Conservation (phyloP, 2,329 filamentous ascomycete species). For the Arthrobotrys megalospora region DNA sequence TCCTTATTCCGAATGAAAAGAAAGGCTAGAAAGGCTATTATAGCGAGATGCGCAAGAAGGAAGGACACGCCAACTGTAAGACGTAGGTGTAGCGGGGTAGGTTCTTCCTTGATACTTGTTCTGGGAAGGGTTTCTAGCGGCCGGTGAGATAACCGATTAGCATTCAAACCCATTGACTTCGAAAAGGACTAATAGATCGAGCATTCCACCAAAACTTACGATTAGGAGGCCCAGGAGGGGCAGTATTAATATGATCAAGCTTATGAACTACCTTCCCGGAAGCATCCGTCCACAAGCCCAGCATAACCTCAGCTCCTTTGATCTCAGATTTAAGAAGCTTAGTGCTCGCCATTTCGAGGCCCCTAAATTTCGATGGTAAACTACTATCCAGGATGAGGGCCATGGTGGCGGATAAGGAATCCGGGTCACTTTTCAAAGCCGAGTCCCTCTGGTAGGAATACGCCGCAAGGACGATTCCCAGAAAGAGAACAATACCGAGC, state of each 20-base stretch:
- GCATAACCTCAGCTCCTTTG: not conserved
- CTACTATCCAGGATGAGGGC: constrained; percentile 23
- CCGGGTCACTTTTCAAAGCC: constrained; percentile 18
- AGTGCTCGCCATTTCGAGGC: constrained; percentile 18
- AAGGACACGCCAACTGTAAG: not conserved
- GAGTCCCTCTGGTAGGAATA: constrained; percentile 33
- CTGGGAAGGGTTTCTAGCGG: not conserved
- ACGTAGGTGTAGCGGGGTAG: constrained; percentile 20
- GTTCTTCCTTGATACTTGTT: not conserved
- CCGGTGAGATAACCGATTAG: too few species aligned
- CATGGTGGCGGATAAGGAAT: constrained; percentile 27
- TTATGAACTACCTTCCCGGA: constrained; percentile 10
- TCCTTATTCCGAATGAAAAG: constrained; percentile 10
- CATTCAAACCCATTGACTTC: too few species aligned
- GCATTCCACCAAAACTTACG: too few species aligned
- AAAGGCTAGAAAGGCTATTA: not conserved
- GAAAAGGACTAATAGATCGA: too few species aligned
- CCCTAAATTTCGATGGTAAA: constrained; percentile 10
- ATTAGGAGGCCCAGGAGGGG: constrained; percentile 9
- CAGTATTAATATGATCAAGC: constrained; percentile 11
- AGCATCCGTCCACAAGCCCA: constrained; percentile 4
- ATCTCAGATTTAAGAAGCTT: constrained; percentile 10
- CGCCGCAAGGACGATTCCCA: constrained; percentile 13
- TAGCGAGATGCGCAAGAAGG: not conserved
- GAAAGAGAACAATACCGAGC: constrained; percentile 1